A percentile compares a stretch with the other conserved stretches of the same genome.
Conservation (phyloP, 176 grass and related monocot genomes). For the Secale cereale region DNA sequence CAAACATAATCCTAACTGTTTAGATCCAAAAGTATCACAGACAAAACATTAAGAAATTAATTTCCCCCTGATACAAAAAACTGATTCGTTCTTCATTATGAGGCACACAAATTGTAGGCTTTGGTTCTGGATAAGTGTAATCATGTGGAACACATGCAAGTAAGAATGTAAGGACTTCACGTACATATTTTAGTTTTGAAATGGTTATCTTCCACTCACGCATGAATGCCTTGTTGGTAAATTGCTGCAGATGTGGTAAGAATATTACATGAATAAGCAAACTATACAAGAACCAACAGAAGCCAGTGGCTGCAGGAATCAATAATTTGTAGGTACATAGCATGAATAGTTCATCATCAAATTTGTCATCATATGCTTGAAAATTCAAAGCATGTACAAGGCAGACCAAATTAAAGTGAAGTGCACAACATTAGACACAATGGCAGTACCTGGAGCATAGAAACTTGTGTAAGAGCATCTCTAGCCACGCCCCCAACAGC, state of each 20-base stretch:
- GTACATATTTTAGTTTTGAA: neutral
- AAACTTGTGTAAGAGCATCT: neutral
- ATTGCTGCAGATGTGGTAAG: neutral
- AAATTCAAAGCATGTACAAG: neutral
- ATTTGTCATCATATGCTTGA: neutral
- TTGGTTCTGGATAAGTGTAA: neutral
- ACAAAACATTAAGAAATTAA: neutral
- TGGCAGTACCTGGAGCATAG: neutral
- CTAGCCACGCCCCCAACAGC: too few species aligned
- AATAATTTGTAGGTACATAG: neutral
- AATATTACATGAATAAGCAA: neutral
- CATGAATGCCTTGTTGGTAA: neutral
- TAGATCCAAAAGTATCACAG: too few species aligned
- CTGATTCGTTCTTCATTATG: neutral
- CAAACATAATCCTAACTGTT: too few species aligned
- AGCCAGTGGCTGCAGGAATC: neutral
- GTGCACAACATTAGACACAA: neutral
- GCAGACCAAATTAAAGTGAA: neutral
- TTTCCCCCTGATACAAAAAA: neutral
- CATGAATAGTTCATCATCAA: too few species aligned
- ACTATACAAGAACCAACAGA: neutral
- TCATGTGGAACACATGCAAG: neutral
- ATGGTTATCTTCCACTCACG: neutral
- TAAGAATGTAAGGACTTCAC: neutral
- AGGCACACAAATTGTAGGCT: neutral